Conservation (phyloP, 257 asterid species). For the Plantago major region DNA sequence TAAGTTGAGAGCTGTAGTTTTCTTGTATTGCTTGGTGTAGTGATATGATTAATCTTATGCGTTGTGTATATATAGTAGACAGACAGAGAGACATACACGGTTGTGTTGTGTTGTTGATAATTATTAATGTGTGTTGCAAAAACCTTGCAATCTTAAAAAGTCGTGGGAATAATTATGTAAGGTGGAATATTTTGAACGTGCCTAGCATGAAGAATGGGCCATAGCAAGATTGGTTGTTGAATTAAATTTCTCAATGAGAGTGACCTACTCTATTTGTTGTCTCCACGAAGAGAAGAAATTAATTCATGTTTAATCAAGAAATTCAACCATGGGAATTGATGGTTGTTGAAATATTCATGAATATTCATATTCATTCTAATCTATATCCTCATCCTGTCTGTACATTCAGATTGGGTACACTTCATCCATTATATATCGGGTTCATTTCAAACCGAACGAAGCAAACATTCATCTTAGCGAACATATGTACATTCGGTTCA, state of each 20-base stretch:
- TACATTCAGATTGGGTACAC: too few relatives aligned
- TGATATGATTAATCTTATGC: not conserved
- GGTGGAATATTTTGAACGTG: conserved; percentile 51
- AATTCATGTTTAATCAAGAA: not conserved
- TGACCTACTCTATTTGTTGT: conserved; percentile 5
- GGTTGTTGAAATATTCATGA: not conserved
- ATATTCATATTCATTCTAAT: too few relatives aligned
- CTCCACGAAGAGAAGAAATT: not conserved
- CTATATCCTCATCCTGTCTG: too few relatives aligned
- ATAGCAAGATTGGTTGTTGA: conserved; percentile 24
- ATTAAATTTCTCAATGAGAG: conserved; percentile 7
- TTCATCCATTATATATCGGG: too few relatives aligned
- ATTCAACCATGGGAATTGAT: not conserved
- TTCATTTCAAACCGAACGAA: too few relatives aligned
- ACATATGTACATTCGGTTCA: too few relatives aligned
- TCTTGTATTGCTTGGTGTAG: not conserved
- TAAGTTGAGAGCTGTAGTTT: not conserved
- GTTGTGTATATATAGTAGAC: not conserved
- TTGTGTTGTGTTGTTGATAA: too few relatives aligned
- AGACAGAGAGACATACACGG: too few relatives aligned
- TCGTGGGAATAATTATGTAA: conserved; percentile 34
- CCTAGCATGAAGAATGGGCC: conserved; percentile 41
- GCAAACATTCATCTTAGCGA: too few relatives aligned
- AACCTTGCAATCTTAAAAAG: conserved; percentile 16
- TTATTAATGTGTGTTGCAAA: conserved; percentile 15